Conservation (phyloP, 176 grass and related monocot species). For the Cenchrus americanus region DNA sequence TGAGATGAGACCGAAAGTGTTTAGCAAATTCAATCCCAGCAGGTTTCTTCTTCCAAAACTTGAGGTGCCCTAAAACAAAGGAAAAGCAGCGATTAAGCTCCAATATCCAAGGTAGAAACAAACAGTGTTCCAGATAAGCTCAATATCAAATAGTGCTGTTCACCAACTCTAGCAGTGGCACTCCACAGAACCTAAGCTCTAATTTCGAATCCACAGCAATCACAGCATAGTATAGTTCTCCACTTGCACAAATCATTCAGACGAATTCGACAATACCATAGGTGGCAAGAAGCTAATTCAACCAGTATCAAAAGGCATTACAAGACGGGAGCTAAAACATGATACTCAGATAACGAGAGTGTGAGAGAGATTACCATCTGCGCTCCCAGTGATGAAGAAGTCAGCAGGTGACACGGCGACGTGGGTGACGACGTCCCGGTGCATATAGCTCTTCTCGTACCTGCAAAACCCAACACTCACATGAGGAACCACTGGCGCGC, state of each 20-base stretch:
- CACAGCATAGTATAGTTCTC: not conserved
- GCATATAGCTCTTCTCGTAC: slow-evolving; percentile 99
- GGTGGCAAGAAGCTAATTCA: not conserved
- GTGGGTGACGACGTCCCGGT: slow-evolving; percentile 93
- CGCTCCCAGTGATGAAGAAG: slow-evolving; percentile 96
- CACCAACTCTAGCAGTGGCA: not conserved
- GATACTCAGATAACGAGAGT: not conserved
- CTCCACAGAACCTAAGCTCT: not conserved
- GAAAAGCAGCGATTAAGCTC: not conserved
- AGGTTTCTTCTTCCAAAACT: slow-evolving; percentile 99
- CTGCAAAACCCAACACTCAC: slow-evolving; percentile 40
- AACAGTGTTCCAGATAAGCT: not conserved
- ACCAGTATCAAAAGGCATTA: not conserved
- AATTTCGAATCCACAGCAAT: not conserved
- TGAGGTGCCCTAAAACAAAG: slow-evolving; percentile 68
- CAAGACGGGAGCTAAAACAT: not conserved
- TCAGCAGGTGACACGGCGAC: slow-evolving; percentile 76
- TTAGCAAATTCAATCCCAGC: slow-evolving; percentile 93
- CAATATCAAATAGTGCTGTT: not conserved
- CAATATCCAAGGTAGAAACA: not conserved
- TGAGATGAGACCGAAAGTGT: slow-evolving; percentile 95
- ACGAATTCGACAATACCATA: not conserved
- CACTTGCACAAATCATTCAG: not conserved
- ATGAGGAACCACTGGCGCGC: slow-evolving; percentile 13
- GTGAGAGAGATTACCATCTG: slow-evolving; percentile 58